phyloP scores from a whole-genome alignment of 768 basidiomycete genomes.

The Sarcomyxa edulis region DNA sequence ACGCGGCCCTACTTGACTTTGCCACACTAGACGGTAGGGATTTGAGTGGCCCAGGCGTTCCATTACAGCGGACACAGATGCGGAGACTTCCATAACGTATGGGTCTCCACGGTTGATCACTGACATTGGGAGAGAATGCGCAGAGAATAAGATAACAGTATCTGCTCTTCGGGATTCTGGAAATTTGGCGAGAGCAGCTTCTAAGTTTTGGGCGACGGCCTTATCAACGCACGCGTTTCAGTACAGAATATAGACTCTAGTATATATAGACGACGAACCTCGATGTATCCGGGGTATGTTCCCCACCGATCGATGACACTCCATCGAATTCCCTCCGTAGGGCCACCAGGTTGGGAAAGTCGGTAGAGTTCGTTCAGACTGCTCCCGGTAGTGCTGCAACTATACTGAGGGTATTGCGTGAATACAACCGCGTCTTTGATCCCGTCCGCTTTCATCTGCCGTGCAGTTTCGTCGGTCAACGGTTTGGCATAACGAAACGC shows the following conservation, averaged over 20 bases:
- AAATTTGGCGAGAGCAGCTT: constrained; percentile 76
- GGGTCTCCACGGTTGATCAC: constrained; percentile 99
- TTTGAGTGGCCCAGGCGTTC: constrained; percentile 70
- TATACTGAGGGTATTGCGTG: constrained; percentile 98
- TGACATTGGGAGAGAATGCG: constrained; percentile 96
- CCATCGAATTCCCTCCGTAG: constrained; percentile 75
- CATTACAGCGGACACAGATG: constrained; percentile 94
- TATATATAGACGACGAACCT: constrained; percentile 42
- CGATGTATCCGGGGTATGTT: constrained; percentile 89
- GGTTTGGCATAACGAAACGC: constrained; percentile 94
- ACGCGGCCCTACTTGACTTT: constrained; percentile 93
- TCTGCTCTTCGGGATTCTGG: constrained; percentile 64
- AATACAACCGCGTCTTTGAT: constrained; percentile 92
- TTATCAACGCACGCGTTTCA: constrained; percentile 23
- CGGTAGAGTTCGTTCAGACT: constrained; percentile 91
- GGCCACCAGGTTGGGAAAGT: constrained; percentile 53
- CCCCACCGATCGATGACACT: constrained; percentile 99
- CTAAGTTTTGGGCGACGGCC: constrained; percentile 90
- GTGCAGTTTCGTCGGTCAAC: constrained; percentile 76
- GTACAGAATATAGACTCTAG: not conserved
- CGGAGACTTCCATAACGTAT: constrained; percentile 92
- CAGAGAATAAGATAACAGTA: constrained; percentile 88
- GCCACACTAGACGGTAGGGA: constrained; percentile 95
- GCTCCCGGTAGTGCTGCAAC: constrained; percentile 96
- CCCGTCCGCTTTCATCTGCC: constrained; percentile 84